Evolutionary conservation across 176 grass and related monocot genomes (phyloP), one percentile per base, ranked within the genome.

Genomic region (Triticum timopheevii): DNA sequence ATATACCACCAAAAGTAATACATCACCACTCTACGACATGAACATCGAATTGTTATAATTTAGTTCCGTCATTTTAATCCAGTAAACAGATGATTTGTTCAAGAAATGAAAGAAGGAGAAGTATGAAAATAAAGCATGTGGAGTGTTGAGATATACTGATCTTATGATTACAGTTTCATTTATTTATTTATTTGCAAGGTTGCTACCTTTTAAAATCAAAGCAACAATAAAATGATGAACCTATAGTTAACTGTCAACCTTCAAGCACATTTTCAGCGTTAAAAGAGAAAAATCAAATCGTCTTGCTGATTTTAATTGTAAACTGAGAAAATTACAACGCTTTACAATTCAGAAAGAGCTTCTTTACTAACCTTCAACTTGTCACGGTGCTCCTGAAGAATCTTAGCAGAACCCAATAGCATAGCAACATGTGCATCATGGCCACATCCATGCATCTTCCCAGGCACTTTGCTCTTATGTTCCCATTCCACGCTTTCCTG

Each of bases 401-500:
- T 90, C 86, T 87, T 98, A n/a, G 93, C 95, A 86, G 95, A 94
- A 76, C 96, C 96, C 81, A 98, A 91, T 3, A 95, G 76, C 91
- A 98, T 98, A 77, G 96, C 84, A 69, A 89, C 78, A 86, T 98
- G 93, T 52, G 91, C 90, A 93, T 98, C 96, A 50, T 98, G 96
- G 27, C 96, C 96, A 81, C 96, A 98, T 78, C 91, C 96, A 91
- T 98, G 96, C 96, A 98, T 98, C 74, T 98, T 98, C 71, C 95
- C 96, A 40, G 87, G 89, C 19, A 94, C 91, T 95, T 98, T 98
- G 81, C 93, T 98, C 85, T 95, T 95, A 88, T 98, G 96, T 52
- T 92, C 93, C 96, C 96, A 98, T 84, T 98, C 96, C 34, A 98
- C 96, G 31, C 80, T 89, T 89, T 98, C 96, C 96, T 98, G 67